Percentiles rank a stretch among this genome's conserved stretches.
These are phyloP conservation scores for Nothophytophthora sp. DNA, from an alignment of 352 stramenopile genomes.

Conservation along the genomic window DNA sequence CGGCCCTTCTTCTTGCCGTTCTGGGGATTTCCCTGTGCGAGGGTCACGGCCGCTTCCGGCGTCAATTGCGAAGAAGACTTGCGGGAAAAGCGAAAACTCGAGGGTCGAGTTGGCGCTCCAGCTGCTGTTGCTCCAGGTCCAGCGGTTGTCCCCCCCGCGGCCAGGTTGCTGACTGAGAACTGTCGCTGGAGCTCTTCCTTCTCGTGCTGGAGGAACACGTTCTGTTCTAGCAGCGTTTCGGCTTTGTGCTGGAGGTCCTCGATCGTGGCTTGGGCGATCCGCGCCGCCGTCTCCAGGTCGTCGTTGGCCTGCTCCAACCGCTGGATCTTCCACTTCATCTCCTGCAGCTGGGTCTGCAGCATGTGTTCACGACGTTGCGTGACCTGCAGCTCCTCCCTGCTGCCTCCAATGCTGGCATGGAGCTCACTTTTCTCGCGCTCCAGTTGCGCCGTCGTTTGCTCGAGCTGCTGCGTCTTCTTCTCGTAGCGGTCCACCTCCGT, in stretches of 20 bases:
- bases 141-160: slow-evolving; percentile 17
- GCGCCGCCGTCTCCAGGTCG: slow-evolving; percentile 64
- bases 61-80: slow-evolving; percentile 28
- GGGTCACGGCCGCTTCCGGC: no score
- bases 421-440: slow-evolving; percentile 35
- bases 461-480: slow-evolving; percentile 31
- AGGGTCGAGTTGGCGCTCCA: slow-evolving; percentile 8
- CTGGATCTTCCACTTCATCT: slow-evolving; percentile 73
- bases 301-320: slow-evolving; percentile 70
- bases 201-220: slow-evolving; percentile 71
- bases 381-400: slow-evolving; percentile 31
- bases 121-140: background rate
- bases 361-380: slow-evolving; percentile 30
- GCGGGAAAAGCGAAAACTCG: slow-evolving; percentile 27
- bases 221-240: slow-evolving; percentile 59
- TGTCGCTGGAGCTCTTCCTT: slow-evolving; percentile 52
- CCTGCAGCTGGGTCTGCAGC: slow-evolving; percentile 34
- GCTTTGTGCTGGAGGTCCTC: slow-evolving; percentile 60
- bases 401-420: background rate
- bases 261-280: slow-evolving; percentile 60
- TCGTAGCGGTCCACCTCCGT: slow-evolving; percentile 59
- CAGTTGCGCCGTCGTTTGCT: slow-evolving; percentile 12
- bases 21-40: no score
- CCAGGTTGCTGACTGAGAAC: slow-evolving; percentile 28
- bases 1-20: slow-evolving; percentile 30